Percentiles rank a stretch among this genome's conserved stretches.
Conservation (phyloP, 805 yeast species). For the Cyberlindnera galapagoensis region DNA sequence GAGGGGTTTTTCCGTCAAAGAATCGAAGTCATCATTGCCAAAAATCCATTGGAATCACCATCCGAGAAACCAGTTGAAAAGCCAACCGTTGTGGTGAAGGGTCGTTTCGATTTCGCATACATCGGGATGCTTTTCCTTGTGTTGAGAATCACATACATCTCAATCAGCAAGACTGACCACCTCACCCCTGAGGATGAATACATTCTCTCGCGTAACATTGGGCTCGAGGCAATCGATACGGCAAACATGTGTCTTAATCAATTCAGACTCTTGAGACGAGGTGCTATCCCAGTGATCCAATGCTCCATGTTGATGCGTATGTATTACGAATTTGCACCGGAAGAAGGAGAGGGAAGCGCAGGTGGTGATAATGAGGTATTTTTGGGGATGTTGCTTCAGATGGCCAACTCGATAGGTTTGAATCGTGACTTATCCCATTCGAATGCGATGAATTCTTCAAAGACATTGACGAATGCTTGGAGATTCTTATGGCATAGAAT, state of each 20-base stretch:
- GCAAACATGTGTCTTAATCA: slow-evolving; percentile 52
- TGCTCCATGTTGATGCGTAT: slow-evolving; percentile 45
- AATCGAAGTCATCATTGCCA: slow-evolving; percentile 10
- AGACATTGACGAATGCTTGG: slow-evolving; percentile 37
- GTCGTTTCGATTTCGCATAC: slow-evolving; percentile 23
- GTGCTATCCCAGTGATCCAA: slow-evolving; percentile 47
- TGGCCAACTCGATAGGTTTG: slow-evolving; percentile 51
- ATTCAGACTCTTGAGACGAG: slow-evolving; percentile 41
- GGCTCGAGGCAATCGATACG: slow-evolving; percentile 36
- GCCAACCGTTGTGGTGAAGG: slow-evolving; percentile 8
- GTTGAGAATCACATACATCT: slow-evolving; percentile 17
- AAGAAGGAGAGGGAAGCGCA: slow-evolving; percentile 51
- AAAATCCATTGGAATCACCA: slow-evolving; percentile 8
- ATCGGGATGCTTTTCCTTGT: slow-evolving; percentile 18
- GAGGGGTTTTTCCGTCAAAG: slow-evolving; percentile 14
- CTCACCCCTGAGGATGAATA: slow-evolving; percentile 25
- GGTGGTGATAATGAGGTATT: slow-evolving; percentile 46
- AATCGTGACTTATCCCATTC: slow-evolving; percentile 47
- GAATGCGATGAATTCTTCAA: slow-evolving; percentile 18
- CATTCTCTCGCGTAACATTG: slow-evolving; percentile 40
- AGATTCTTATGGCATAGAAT: slow-evolving; percentile 56
- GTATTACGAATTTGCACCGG: slow-evolving; percentile 46
- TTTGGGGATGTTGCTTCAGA: slow-evolving; percentile 43
- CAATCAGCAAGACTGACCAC: slow-evolving; percentile 14
- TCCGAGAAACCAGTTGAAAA: slow-evolving; percentile 7